phyloP scores from a whole-genome alignment of 306 rosid species.

The Pyrus pyrifolia region DNA sequence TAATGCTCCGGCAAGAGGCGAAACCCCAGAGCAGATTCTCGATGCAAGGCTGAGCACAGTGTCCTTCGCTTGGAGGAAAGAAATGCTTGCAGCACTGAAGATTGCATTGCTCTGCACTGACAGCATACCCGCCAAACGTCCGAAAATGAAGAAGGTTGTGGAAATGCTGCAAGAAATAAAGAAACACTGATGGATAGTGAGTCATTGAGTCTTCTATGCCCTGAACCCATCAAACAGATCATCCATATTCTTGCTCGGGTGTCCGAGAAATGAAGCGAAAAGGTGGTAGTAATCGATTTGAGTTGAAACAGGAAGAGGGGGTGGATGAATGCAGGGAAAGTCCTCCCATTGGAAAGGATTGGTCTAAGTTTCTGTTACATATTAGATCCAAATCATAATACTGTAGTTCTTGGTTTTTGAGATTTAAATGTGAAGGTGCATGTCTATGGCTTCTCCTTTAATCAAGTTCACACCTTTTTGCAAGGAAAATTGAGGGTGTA shows the following conservation, averaged over 20 bases:
- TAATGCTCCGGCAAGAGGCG: constrained; percentile 78
- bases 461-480: constrained; percentile 1
- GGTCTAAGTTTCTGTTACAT: constrained; percentile 8
- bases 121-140: constrained; percentile 84
- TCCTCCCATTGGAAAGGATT: constrained; percentile 4
- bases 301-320: constrained; percentile 4
- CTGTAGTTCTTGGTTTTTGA: constrained; percentile 3
- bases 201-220: background rate
- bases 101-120: constrained; percentile 97
- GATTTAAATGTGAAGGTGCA: background rate
- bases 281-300: background rate
- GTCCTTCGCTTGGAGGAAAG: constrained; percentile 95
- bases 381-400: background rate
- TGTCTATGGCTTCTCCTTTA: background rate
- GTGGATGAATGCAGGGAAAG: constrained; percentile 5
- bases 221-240: background rate
- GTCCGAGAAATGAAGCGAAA: background rate
- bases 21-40: constrained; percentile 97
- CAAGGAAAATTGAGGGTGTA: background rate
- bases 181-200: constrained; percentile 26
- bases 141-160: constrained; percentile 89
- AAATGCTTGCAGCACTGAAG: constrained; percentile 96
- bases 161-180: constrained; percentile 91
- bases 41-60: constrained; percentile 88
- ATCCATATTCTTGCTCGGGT: constrained; percentile 1